Evolutionary conservation across 352 stramenopile genomes (phyloP).

Genomic region (Globisporangium mamillatum): DNA sequence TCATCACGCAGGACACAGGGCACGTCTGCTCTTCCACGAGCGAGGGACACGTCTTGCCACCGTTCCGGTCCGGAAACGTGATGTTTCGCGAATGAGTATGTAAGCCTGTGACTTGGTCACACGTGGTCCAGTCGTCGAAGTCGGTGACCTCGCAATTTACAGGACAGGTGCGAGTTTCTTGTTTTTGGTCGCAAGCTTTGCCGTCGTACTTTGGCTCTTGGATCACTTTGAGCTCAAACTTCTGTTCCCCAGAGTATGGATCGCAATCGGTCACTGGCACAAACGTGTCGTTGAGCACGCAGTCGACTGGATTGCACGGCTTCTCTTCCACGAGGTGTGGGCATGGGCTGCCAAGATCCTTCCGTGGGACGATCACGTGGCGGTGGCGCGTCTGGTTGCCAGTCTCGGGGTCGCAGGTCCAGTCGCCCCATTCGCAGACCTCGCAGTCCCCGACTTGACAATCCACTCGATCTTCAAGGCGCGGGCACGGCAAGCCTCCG

Average conservation of each 20-base stretch:
- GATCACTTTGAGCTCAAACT: constrained; percentile 23
- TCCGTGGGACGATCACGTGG: constrained; percentile 26
- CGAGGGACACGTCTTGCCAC: constrained; percentile 27
- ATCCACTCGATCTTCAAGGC: constrained; percentile 21
- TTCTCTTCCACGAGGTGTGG: constrained; percentile 25
- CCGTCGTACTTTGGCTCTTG: constrained; percentile 35
- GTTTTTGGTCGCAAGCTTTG: constrained; percentile 22
- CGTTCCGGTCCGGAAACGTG: constrained; percentile 27
- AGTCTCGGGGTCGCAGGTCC: constrained; percentile 30
- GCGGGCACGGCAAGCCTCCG: constrained; percentile 22
- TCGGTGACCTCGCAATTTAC: constrained; percentile 41
- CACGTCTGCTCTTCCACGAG: constrained; percentile 31
- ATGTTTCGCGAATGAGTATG: constrained; percentile 37
- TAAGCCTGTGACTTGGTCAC: constrained; percentile 25
- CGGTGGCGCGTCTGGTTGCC: constrained; percentile 35
- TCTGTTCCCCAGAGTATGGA: constrained; percentile 25
- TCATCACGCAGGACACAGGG: constrained; percentile 43
- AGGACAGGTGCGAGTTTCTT: constrained; percentile 27
- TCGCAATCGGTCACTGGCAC: constrained; percentile 25
- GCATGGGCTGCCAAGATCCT: constrained; percentile 30
- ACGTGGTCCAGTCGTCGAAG: constrained; percentile 40
- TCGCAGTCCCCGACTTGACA: constrained; percentile 31
- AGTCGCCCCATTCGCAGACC: constrained; percentile 33
- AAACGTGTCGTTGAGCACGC: constrained; percentile 37
- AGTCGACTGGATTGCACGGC: constrained; percentile 40